Percentiles rank a stretch among this genome's conserved stretches.
phyloP scores from a whole-genome alignment of 306 rosid species.

The Casuarina cunninghamiana region DNA sequence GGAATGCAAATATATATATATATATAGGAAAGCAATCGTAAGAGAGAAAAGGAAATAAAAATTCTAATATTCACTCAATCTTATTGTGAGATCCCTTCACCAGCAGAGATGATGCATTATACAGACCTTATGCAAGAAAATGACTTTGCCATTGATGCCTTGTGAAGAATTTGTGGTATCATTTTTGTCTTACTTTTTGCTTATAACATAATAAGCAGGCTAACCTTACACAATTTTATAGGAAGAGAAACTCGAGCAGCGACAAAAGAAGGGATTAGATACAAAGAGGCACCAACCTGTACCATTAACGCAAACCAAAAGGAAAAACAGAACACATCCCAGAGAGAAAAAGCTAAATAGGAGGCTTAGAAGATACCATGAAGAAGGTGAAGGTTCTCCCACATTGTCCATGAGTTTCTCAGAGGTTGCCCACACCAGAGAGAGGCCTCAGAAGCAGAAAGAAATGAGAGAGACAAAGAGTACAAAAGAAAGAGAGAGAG shows the following conservation, averaged over 20 bases:
- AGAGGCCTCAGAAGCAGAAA: conserved; percentile 22
- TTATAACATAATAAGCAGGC: neutral
- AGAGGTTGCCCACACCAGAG: conserved; percentile 28
- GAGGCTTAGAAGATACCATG: conserved; percentile 36
- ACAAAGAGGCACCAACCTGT: neutral
- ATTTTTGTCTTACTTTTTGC: neutral
- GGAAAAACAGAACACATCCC: conserved; percentile 19
- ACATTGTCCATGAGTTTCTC: conserved; percentile 37
- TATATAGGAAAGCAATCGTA: too few relatives aligned
- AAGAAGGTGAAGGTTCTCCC: conserved; percentile 41
- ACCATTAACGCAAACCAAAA: neutral
- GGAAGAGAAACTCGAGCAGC: neutral
- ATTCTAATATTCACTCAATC: too few relatives aligned
- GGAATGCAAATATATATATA: too few relatives aligned
- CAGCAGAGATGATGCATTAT: too few relatives aligned
- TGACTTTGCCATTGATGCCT: too few relatives aligned
- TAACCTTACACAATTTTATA: neutral
- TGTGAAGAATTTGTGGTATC: too few relatives aligned
- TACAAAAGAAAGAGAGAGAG: conserved; percentile 1
- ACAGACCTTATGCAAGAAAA: too few relatives aligned
- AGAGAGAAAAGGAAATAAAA: too few relatives aligned
- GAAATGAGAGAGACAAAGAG: conserved; percentile 32
- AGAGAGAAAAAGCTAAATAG: conserved; percentile 32
- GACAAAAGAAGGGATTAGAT: neutral
- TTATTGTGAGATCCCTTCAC: too few relatives aligned